Percentiles rank a stretch among this genome's conserved stretches.
Evolutionary conservation across 805 yeast species (phyloP).

Genomic region (Saturnispora sanitii): DNA sequence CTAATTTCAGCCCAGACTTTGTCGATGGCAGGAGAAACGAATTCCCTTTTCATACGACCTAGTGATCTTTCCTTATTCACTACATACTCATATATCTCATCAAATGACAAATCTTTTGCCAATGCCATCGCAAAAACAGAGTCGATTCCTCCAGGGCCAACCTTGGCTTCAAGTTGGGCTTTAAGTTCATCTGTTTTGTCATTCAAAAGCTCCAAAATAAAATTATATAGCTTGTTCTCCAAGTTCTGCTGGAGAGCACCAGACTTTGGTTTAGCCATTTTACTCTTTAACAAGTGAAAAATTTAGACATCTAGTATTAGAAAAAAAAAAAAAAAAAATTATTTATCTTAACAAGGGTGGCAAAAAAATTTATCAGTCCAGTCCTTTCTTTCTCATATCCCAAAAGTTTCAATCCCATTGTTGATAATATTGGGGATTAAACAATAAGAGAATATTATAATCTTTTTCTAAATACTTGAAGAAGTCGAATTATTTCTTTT

Average conservation of each 20-base stretch:
- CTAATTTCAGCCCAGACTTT: constrained; percentile 44
- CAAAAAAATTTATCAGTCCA: no score
- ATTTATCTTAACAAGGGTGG: neutral
- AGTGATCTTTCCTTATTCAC: constrained; percentile 59
- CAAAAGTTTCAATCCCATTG: no score
- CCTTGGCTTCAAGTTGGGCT: neutral
- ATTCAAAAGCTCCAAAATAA: constrained; percentile 48
- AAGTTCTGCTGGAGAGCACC: constrained; percentile 28
- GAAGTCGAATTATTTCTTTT: no score
- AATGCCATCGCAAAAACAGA: constrained; percentile 36
- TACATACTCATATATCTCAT: constrained; percentile 47
- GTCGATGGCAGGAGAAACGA: constrained; percentile 55
- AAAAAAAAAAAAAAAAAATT: neutral
- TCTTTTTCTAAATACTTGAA: no score
- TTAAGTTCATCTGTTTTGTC: constrained; percentile 42
- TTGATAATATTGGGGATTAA: no score
- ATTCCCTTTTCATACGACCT: constrained; percentile 56
- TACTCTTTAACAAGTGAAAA: no score
- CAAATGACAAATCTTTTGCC: constrained; percentile 46
- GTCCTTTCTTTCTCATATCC: no score
- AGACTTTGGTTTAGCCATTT: constrained; percentile 10
- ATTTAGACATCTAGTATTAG: no score
- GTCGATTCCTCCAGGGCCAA: constrained; percentile 14
- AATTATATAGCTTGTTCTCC: constrained; percentile 48
- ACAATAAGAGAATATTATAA: no score